Evolutionary conservation across 805 yeast genomes (phyloP), one percentile per base, ranked within the genome.

Genomic region (Cyberlindnera euphorbiae): DNA sequence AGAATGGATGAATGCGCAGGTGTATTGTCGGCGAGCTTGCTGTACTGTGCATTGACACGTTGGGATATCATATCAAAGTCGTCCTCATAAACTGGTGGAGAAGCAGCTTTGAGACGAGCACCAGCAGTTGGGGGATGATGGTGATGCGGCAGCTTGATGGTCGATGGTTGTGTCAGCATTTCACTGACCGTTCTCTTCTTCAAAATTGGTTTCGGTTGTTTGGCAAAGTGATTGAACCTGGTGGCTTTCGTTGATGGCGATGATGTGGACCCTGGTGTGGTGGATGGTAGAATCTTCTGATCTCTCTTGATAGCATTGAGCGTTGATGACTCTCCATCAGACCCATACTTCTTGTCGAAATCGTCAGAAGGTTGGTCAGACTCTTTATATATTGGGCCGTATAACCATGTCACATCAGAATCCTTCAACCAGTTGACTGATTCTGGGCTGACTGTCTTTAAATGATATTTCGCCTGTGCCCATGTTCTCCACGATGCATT

Each of bases 401-500:
- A 93, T 11, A 93, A 72, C 98, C 98, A 93, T 2, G 97, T 88
- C 9, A 93, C 96, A 59, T 93, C 99, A 40, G 82, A 81, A 52
- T 93, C 99, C 62, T 94, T 93, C 29, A 87, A 78, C 99, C 99
- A 93, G 59, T 93, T 90, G 31, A 93, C 84, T 25, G 76, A 73
- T 52, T 87, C 94, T 1, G 99, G 98, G 14, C 89, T 77, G 6
- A 90, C 85, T 0, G 98, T 93, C 45, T 67, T 67, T 35, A 82
- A 64, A 39, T 83, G 75, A 47, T 80, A 76, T 55, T 88, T 79
- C 26, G 93, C 81, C 61, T 93, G 94, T 10, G 95, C 88, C 98
- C 97, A 93, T 5, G 97, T 93, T 59, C 98, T 74, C 98, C 98
- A 90, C 36, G 90, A 77, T 1, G 97, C 97, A 55, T 84, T 84